Conservation (phyloP, 441 rosid genomes). For the Bruguiera hainesii region DNA sequence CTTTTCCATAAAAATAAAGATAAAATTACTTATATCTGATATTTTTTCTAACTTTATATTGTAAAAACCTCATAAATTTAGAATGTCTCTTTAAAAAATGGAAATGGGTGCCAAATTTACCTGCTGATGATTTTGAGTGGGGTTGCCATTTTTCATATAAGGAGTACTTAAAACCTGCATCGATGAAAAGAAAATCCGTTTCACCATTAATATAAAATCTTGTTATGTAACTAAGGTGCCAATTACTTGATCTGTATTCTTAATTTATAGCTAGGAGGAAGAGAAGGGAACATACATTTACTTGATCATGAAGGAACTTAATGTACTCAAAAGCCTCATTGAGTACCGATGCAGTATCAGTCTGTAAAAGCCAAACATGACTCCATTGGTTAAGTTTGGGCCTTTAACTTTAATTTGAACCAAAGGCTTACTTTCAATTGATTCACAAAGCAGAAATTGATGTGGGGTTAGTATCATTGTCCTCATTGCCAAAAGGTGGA, state of each 20-base stretch:
- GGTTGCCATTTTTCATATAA: constrained; percentile 1
- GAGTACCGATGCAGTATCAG: constrained; percentile 98
- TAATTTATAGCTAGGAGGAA: not conserved
- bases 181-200: not conserved
- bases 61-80: no score
- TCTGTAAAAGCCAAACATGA: constrained; percentile 43
- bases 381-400: not conserved
- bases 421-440: constrained; percentile 16
- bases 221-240: not conserved
- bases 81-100: no score
- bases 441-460: constrained; percentile 17
- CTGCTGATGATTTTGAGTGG: not conserved
- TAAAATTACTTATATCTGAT: no score
- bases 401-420: constrained; percentile 7
- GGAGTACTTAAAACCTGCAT: not conserved
- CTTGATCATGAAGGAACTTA: constrained; percentile 92
- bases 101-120: not conserved
- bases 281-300: constrained; percentile 57
- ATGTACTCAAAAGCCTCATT: constrained; percentile 97
- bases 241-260: not conserved
- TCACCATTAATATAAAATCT: constrained; percentile 7
- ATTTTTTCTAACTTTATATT: no score
- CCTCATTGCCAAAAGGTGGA: constrained; percentile 24
- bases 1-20: no score
- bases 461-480: constrained; percentile 7